A percentile compares a stretch with the other conserved stretches of the same genome.
These are phyloP conservation scores for Rhodotorula taiwanensis DNA, from an alignment of 768 basidiomycete species.

Conservation along the genomic window DNA sequence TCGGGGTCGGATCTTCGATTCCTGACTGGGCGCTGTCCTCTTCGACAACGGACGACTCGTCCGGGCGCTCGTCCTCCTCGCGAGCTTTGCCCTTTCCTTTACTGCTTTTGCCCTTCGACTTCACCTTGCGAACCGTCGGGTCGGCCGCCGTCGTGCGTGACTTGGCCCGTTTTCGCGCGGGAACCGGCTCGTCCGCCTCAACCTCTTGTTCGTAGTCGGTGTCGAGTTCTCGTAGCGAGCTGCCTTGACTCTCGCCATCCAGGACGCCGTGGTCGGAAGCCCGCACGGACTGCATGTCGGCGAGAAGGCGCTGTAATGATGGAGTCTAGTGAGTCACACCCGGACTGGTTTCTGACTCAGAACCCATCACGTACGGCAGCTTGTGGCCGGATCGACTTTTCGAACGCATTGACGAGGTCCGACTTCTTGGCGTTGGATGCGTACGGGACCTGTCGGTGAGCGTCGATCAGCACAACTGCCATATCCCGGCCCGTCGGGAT, in stretches of 20 bases:
- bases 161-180: not conserved
- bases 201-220: constrained; percentile 8
- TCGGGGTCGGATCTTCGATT: not conserved
- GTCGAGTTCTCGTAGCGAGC: constrained; percentile 27
- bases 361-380: constrained; percentile 21
- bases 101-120: not conserved
- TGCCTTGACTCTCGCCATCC: constrained; percentile 25
- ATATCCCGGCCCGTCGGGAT: too few relatives aligned
- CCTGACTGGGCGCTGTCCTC: constrained; percentile 1
- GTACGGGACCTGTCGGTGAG: constrained; percentile 14
- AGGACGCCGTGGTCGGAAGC: constrained; percentile 23
- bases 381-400: constrained; percentile 7
- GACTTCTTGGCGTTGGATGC: constrained; percentile 21
- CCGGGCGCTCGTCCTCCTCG: not conserved
- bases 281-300: constrained; percentile 5
- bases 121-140: not conserved
- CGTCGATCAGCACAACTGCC: too few relatives aligned
- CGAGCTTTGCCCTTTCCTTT: not conserved
- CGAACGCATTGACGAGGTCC: constrained; percentile 17
- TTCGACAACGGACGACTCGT: not conserved
- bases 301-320: constrained; percentile 17
- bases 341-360: too few relatives aligned
- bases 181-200: not conserved
- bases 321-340: not conserved
- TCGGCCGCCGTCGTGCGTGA: not conserved